Base-by-base conservation (phyloP, 305 asterid species). In the Ajuga reptans region DNA sequence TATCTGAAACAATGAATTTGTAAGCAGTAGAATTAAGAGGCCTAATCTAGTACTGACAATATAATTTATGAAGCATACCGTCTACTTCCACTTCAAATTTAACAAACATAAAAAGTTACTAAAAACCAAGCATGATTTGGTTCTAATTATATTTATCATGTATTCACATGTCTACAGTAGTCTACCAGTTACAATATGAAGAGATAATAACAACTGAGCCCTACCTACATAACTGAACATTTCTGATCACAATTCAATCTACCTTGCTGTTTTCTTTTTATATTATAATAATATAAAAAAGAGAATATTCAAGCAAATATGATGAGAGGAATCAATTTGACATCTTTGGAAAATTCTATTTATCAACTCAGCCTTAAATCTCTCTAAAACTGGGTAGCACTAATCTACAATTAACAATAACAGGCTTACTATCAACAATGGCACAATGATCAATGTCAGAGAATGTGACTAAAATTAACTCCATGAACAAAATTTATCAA, bases 41-140 rank as follows among this genome's bases (percentile, higher is more conserved):
- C 37, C 65, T 65, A 27, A 68, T 53, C 49, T 67, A 55, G 68
- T 51, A 17, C 49, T 46, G 18, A 66, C 31, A 77, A 42, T 42
- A 50, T 49, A 21, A 29, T 27, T 29, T 4, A 11, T 27, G 12
- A 41, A 65, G 53, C 42, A 11, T 31, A 29, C 41, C 64, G 34
- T 59, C 34, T 41, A 27, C 59, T 36, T 73, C 49, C 36, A 63
- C 43, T 54, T 64, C 51, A 72, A 51, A 51, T 24, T 54, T 3
- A 15, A 70, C 27, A 21, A 21, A 21, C 27, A 21, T 21, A 69
- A 24, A 15, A 36, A 61, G 54, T 62, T 68, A 52, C 45, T 33
- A 33, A 21, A 59, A 72, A 24, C 15, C 46, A 63, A 59, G 37
- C 45, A 41, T 49, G 58, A 53, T 11, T 12, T 21, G 74, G 74